Evolutionary conservation across 1,139 yeast species (phyloP).

Genomic region (Kodamaea fungicola): DNA sequence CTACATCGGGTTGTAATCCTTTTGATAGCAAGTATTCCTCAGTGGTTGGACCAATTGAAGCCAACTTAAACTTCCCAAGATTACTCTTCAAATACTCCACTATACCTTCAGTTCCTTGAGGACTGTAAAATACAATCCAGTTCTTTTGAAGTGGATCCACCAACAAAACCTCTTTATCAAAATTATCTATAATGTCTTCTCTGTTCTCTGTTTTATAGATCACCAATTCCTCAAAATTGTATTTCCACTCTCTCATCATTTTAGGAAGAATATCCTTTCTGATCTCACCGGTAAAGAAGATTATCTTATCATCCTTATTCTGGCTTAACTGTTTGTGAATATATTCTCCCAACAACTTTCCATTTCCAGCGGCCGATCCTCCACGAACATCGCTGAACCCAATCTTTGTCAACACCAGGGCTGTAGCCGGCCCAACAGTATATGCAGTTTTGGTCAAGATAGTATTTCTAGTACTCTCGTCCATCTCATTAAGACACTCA

Average conservation of each 20-base stretch:
- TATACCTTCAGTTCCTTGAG: conserved; percentile 76
- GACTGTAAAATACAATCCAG: conserved; percentile 88
- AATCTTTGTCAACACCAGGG: conserved; percentile 48
- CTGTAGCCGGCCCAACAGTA: conserved; percentile 93
- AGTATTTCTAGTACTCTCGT: conserved; percentile 13
- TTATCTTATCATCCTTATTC: conserved; percentile 29
- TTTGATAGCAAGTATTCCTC: conserved; percentile 53
- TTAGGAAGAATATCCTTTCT: conserved; percentile 79
- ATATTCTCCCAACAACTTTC: conserved; percentile 61
- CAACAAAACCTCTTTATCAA: conserved; percentile 18
- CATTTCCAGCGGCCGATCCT: conserved; percentile 79
- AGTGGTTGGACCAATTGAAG: conserved; percentile 94
- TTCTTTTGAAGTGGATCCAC: conserved; percentile 15
- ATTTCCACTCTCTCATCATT: conserved; percentile 39
- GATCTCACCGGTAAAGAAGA: conserved; percentile 84
- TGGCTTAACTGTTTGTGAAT: conserved; percentile 43
- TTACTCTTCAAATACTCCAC: conserved; percentile 40
- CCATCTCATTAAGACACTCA: conserved; percentile 32
- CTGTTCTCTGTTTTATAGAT: conserved; percentile 66
- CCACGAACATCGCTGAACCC: conserved; percentile 76
- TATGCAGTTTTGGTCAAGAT: conserved; percentile 56
- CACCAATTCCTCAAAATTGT: conserved; percentile 57
- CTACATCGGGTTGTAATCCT: conserved; percentile 57
- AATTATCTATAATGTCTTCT: conserved; percentile 42
- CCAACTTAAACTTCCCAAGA: conserved; percentile 43